Evolutionary conservation across 2,329 filamentous ascomycete species (phyloP), one percentile per base, ranked within the genome.

Genomic region (Cladosporium sp.): DNA sequence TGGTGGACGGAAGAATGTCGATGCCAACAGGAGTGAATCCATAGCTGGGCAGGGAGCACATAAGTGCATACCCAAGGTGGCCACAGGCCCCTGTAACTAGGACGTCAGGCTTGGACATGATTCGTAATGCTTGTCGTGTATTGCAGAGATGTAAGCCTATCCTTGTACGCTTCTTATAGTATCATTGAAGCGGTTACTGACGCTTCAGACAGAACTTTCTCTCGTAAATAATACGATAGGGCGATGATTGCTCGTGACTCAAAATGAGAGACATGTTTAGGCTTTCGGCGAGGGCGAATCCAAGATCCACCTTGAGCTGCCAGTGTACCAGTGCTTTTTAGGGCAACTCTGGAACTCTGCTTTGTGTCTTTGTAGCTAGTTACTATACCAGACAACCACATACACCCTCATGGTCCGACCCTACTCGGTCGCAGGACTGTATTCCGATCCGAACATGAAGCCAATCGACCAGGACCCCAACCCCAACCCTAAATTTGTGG

Each of bases 41-140:
- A 41, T 65, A 59, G 10, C 41, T 59, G 0, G 68, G 66, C 10
- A 71, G 51, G 21, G 65, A 55, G 38, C 68, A 60, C 68, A 71
- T 70, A 7, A 70, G 61, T 30, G 68, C 69, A 47, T 67, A 57
- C 21, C 69, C 68, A 24, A 71, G 65, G 51, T 71, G 69, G n/a
- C 69, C 69, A 26, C 64, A 49, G 15, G 67, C 68, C 14, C 68
- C 69, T 10, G 67, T 70, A 4, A 70, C 69, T 2, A 70, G 64
- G 1, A 70, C 67, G 30, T 69, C 62, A 21, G 68, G 67, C 14
- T 58, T 6, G 26, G 58, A 21, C 65, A 69, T 59, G 10, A 36
- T 26, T 21, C 15, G 15, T 24, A 10, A 12, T 30, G 49, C 7
- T 30, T 52, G 49, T n/a, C 10, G 41, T 47, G 14, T 47, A 12